Percentiles rank a stretch among this genome's conserved stretches.
Evolutionary conservation across 306 rosid species (phyloP).

Genomic region (Geum urbanum): DNA sequence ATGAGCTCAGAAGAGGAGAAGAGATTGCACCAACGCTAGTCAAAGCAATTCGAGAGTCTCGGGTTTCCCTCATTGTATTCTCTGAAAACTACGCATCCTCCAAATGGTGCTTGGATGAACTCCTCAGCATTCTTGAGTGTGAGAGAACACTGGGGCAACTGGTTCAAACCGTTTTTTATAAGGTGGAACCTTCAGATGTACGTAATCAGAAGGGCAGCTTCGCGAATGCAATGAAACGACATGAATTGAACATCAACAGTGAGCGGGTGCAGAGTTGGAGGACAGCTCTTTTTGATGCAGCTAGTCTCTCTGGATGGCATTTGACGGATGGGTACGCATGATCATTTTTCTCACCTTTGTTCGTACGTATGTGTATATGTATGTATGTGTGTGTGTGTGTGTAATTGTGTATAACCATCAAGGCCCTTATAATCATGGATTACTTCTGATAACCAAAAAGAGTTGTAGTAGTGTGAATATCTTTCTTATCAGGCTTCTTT

Average conservation of each 20-base stretch:
- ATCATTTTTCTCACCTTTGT: neutral
- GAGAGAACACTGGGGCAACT: neutral
- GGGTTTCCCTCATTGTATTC: neutral
- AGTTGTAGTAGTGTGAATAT: neutral
- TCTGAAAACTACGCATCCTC: constrained; percentile 1
- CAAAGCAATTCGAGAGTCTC: constrained; percentile 1
- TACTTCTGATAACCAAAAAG: neutral
- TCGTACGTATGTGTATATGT: too few species aligned
- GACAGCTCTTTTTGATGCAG: neutral
- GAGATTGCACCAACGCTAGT: neutral
- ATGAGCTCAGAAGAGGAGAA: constrained; percentile 1
- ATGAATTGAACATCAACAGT: neutral
- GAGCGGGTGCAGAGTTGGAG: constrained; percentile 18
- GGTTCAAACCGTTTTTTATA: constrained; percentile 10
- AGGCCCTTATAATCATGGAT: neutral
- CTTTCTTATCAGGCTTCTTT: neutral
- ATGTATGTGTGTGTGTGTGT: too few species aligned
- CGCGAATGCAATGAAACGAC: neutral
- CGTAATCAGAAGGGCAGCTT: constrained; percentile 16
- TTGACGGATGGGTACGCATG: neutral
- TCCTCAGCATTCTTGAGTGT: constrained; percentile 3
- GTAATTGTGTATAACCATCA: too few species aligned
- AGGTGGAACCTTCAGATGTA: constrained; percentile 14
- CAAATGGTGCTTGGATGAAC: constrained; percentile 3
- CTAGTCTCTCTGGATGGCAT: constrained; percentile 17